phyloP scores from a whole-genome alignment of 768 basidiomycete genomes.

The Lepiota subincarnata region DNA sequence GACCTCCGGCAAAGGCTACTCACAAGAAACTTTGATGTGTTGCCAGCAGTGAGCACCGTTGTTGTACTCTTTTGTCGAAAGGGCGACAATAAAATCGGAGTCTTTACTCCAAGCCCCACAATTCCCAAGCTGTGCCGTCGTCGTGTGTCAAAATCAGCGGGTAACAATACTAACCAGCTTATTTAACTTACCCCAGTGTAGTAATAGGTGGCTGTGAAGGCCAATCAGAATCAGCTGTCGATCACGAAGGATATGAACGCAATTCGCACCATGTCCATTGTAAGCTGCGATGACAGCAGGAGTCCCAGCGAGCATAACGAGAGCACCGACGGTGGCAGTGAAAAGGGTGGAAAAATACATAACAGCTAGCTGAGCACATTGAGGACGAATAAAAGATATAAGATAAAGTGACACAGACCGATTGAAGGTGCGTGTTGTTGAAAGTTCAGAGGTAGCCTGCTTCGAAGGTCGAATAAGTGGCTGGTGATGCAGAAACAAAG shows the following conservation, averaged over 20 bases:
- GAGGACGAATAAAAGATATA: neutral
- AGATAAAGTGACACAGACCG: neutral
- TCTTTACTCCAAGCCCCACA: slow-evolving; percentile 19
- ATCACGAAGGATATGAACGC: neutral
- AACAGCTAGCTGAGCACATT: neutral
- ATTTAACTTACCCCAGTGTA: slow-evolving; percentile 16
- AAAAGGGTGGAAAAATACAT: slow-evolving; percentile 6
- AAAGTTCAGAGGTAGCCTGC: neutral
- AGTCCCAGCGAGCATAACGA: neutral
- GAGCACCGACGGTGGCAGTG: neutral
- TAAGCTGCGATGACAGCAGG: slow-evolving; percentile 1
- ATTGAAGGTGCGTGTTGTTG: neutral
- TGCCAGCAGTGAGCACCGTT: slow-evolving; percentile 20
- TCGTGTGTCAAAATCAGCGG: neutral
- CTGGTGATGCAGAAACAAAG: no score
- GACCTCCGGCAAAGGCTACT: neutral
- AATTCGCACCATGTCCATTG: slow-evolving; percentile 17
- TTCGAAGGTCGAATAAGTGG: no score
- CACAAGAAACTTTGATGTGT: slow-evolving; percentile 22
- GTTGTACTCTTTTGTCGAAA: slow-evolving; percentile 18
- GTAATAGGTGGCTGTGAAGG: slow-evolving; percentile 20
- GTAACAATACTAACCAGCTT: neutral
- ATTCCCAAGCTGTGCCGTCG: slow-evolving; percentile 17
- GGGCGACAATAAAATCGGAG: slow-evolving; percentile 22
- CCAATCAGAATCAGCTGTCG: slow-evolving; percentile 5